Conservation (phyloP, 1,139 yeast species). For the Nematodospora anomalae region DNA sequence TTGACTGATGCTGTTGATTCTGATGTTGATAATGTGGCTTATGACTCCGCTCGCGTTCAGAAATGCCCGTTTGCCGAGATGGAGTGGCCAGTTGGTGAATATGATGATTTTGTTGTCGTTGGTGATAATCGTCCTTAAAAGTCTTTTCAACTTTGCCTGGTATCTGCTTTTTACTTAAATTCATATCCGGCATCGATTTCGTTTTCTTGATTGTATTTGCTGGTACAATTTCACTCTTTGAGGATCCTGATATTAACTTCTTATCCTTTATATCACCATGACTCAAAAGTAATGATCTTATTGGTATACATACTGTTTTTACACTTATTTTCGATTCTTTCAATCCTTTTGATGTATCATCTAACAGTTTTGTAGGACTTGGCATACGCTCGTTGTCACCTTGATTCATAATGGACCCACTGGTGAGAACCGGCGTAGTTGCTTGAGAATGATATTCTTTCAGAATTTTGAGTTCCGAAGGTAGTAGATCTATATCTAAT, state of each 20-base stretch:
- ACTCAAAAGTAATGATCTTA: slow-evolving; percentile 4
- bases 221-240: neutral
- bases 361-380: slow-evolving; percentile 7
- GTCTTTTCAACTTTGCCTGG: neutral
- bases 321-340: neutral
- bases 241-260: neutral
- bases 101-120: neutral
- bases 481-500: neutral
- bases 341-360: slow-evolving; percentile 6
- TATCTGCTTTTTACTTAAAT: neutral
- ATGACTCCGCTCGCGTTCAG: neutral
- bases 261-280: slow-evolving; percentile 3
- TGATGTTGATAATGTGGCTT: neutral
- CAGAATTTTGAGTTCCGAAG: neutral
- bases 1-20: slow-evolving; percentile 4
- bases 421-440: slow-evolving; percentile 2
- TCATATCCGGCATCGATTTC: slow-evolving; percentile 4
- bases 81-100: neutral
- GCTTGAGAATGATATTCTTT: neutral
- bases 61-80: neutral
- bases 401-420: slow-evolving; percentile 1
- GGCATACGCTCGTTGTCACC: slow-evolving; percentile 6
- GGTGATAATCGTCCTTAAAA: no score
- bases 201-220: slow-evolving; percentile 3
- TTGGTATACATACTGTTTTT: slow-evolving; percentile 1